Percentiles rank a stretch among this genome's conserved stretches.
These are phyloP conservation scores for Cymbomonas tetramitiformis DNA, from an alignment of 139 green algal genomes.

Conservation along the genomic window DNA sequence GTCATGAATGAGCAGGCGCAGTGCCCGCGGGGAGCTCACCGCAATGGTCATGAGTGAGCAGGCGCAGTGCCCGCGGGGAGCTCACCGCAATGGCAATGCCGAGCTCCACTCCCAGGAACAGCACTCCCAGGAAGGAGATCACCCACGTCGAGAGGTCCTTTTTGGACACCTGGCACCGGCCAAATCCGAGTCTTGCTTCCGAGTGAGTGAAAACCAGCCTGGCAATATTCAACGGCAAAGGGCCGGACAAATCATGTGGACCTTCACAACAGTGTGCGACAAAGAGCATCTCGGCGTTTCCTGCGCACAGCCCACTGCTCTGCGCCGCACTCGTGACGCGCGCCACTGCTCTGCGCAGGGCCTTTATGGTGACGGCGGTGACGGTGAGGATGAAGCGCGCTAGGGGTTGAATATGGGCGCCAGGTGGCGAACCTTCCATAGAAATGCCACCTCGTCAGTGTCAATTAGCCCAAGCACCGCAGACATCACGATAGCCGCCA, in stretches of 20 bases:
- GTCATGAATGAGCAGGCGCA: no score
- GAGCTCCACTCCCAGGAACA: conserved; percentile 48
- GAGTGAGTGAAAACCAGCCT: neutral
- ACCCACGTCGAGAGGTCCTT: conserved; percentile 26
- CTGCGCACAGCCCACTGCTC: no score
- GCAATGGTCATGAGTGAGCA: no score
- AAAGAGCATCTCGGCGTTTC: no score
- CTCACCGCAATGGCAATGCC: conserved; percentile 55
- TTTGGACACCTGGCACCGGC: no score
- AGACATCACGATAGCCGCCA: conserved; percentile 29
- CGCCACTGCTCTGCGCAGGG: no score
- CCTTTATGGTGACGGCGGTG: neutral
- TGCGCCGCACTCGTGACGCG: no score
- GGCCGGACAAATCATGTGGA: no score
- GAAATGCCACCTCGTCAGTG: conserved; percentile 24
- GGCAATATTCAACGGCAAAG: no score
- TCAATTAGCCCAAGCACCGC: conserved; percentile 29
- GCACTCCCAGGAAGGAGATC: conserved; percentile 36
- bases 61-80: no score
- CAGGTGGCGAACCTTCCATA: conserved; percentile 18
- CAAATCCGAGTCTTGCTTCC: neutral
- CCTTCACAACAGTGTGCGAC: no score
- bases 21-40: no score
- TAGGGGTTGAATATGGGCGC: neutral
- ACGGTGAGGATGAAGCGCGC: neutral